These are phyloP conservation scores for Asterophora lycoperdoides DNA, from an alignment of 768 basidiomycete genomes.

Conservation along the genomic window DNA sequence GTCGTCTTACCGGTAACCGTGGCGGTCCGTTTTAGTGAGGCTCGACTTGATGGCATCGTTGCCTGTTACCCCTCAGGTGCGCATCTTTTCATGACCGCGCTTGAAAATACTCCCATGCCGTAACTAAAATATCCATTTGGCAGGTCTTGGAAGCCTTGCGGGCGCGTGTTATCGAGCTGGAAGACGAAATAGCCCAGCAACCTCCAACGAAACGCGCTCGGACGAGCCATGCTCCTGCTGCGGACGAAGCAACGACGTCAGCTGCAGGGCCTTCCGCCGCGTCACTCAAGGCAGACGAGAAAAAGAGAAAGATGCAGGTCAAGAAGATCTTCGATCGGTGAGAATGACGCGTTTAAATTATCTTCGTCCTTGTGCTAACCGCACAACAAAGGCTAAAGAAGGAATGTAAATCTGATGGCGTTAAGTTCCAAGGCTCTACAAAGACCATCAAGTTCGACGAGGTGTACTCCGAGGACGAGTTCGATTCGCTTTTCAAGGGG, in stretches of 20 bases:
- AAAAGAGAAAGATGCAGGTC: slow-evolving; percentile 34
- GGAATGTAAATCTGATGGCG: slow-evolving; percentile 33
- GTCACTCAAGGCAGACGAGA: slow-evolving; percentile 31
- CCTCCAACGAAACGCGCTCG: slow-evolving; percentile 31
- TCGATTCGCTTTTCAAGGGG: slow-evolving; percentile 31
- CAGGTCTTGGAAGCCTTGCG: slow-evolving; percentile 29
- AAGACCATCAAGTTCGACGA: slow-evolving; percentile 40
- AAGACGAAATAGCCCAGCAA: slow-evolving; percentile 25
- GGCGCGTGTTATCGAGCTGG: slow-evolving; percentile 29
- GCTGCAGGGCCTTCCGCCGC: slow-evolving; percentile 18
- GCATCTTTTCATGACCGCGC: background rate
- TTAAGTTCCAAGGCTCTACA: slow-evolving; percentile 36
- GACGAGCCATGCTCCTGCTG: slow-evolving; percentile 10
- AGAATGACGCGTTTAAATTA: slow-evolving; percentile 1
- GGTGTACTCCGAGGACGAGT: slow-evolving; percentile 31
- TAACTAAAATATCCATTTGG: slow-evolving; percentile 11
- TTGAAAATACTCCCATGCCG: background rate
- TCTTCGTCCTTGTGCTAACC: background rate
- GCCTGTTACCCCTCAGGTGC: slow-evolving; percentile 22
- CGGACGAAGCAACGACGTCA: slow-evolving; percentile 11
- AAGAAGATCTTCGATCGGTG: slow-evolving; percentile 39
- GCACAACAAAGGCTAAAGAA: slow-evolving; percentile 30
- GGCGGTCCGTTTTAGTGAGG: slow-evolving; percentile 17
- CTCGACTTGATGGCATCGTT: slow-evolving; percentile 22
- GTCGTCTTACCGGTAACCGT: slow-evolving; percentile 2